Evolutionary conservation across 371 early-diverging fungal genomes (phyloP), one percentile per base, ranked within the genome.

Genomic region (Mortierella sp.): DNA sequence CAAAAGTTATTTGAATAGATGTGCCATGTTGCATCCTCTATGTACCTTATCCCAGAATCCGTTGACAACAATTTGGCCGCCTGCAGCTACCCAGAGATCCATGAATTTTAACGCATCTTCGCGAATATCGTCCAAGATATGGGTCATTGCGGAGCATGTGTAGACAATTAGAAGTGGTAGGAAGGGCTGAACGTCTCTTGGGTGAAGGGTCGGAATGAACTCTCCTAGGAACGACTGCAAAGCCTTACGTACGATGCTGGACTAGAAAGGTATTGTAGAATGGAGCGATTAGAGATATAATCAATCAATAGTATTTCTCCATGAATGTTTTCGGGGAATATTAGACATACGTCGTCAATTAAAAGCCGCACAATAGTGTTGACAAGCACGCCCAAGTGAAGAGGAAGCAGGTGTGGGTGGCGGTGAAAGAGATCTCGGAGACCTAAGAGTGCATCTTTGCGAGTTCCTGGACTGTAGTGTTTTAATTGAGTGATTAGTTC

Each of bases 131-230:
- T 96, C 95, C 63, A 89, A 87, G 26, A 97, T 95, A 78, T 96
- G 96, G 6, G 96, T 95, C 93, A 96, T 94, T 57, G 93, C 96
- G 13, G 96, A 93, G 73, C 92, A 92, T 1, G 92, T 90, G 70
- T 93, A 96, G 12, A 94, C 92, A 58, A 94, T 84, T 42, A 95
- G 83, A 23, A 95, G 74, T 0, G 95, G 86, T 67, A 92, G 75
- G 78, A 97, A 96, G 6, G 96, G 95, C 40, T 86, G 85, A n/a
- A 96, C 59, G 28, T 93, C 92, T 28, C 87, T 85, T 76, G 87
- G 72, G 31, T 81, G 69, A 28, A 84, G 71, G 49, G 61, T 70
- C 3, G 82, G 81, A 15, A 83, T 49, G 53, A 84, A 83, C 32
- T 84, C 85, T 15, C 42, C 66, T 22, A 85, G 66, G 58, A 87